Base-by-base conservation (phyloP, 2,329 filamentous ascomycete genomes). In the Camptophora hylomeconis region DNA sequence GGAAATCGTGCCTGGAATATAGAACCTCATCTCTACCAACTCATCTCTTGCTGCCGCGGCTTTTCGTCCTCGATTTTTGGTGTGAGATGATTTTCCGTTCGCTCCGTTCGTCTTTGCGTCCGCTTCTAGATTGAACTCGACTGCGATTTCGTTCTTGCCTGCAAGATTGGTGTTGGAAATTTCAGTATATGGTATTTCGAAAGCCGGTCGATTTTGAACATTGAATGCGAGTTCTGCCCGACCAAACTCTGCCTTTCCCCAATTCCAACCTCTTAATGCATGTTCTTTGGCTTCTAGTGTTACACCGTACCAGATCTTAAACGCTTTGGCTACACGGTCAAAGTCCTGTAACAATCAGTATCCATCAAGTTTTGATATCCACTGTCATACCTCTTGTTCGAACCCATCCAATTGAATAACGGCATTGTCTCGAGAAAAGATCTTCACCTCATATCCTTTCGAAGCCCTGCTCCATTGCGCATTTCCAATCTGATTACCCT, bases 231-330 rank as follows among this genome's bases (percentile, higher is more conserved):
- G 72, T 61, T 98, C 89, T 31, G 84, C 79, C 58, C 95, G 93
- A 37, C 80, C 78, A 52, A 98, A 93, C 48, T 98, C 89, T 40
- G 83, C 82, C 60, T 95, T 98, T 48, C 89, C 89, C 92, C 89
- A 98, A 55, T 98, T 98, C 89, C 89, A 98, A 32, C 89, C 89
- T 45, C 89, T 75, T 35, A 98, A 64, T 14, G 89, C 84, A 56
- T 95, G 89, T 57, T 98, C 89, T 56, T 82, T 83, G 54, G 73
- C 81, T 53, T 95, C 86, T 35, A 98, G 69, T 47, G 76, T 84
- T 48, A 89, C 79, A 59, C 83, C 89, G 60, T 95, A 98, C 82
- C 87, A 95, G 49, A 87, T 81, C 63, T 94, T 95, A 69, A 98
- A 94, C 44, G 89, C 73, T 54, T 93, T 94, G 58, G 65, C 70